Evolutionary conservation across 1,284 basidiomycete species (phyloP).

Genomic region (Trametes hirsuta): DNA sequence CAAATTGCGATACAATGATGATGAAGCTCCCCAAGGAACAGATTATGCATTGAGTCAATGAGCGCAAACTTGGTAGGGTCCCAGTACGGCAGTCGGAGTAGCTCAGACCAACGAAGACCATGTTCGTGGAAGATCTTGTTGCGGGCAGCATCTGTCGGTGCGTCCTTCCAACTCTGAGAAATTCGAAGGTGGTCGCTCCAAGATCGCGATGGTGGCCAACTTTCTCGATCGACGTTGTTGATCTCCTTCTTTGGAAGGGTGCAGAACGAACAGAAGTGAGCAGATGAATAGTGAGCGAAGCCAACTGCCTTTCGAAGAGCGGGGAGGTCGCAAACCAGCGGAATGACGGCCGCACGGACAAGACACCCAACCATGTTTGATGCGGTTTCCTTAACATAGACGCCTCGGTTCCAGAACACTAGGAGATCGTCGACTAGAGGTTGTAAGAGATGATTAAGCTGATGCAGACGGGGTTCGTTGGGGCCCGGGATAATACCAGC

Average conservation of each 20-base stretch:
- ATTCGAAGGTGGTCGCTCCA: conserved; percentile 4
- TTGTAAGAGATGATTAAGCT: conserved; percentile 27
- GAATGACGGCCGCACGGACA: conserved; percentile 20
- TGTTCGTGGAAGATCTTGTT: conserved; percentile 28
- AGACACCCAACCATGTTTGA: conserved; percentile 5
- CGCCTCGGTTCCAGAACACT: conserved; percentile 18
- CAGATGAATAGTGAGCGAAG: conserved; percentile 11
- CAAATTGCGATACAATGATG: conserved; percentile 9
- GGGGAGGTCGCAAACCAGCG: conserved; percentile 18
- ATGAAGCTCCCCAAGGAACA: conserved; percentile 8
- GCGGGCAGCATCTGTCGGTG: conserved; percentile 23
- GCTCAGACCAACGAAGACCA: conserved; percentile 40
- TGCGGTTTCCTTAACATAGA: conserved; percentile 16
- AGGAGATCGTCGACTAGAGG: conserved; percentile 28
- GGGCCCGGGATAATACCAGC: conserved; percentile 28
- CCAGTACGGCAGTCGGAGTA: conserved; percentile 43
- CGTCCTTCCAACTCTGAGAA: conserved; percentile 35
- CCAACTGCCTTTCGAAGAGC: conserved; percentile 22
- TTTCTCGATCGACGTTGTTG: conserved; percentile 11
- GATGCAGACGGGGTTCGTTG: conserved; percentile 9
- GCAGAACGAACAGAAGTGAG: conserved; percentile 27
- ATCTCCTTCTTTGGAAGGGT: background rate
- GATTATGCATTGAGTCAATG: conserved; percentile 13
- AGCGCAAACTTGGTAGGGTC: conserved; percentile 34
- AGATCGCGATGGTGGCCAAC: conserved; percentile 7